Base-by-base conservation (phyloP, 305 asterid species). In the Fraxinus velutina region DNA sequence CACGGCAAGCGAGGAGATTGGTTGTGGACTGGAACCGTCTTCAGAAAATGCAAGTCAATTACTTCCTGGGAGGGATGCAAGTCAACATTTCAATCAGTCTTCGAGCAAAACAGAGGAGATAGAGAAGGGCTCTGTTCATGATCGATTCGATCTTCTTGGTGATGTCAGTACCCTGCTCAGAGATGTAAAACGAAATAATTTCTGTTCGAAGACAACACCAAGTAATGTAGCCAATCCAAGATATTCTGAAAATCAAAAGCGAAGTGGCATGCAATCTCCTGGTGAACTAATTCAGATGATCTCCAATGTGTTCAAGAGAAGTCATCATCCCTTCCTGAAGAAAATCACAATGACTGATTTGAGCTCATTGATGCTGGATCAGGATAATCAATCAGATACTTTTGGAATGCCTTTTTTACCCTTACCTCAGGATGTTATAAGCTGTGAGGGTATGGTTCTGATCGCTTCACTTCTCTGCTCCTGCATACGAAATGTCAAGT, bases 361-460 rank as follows among this genome's bases (percentile, higher is more conserved):
- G 85, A 90, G 86, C 86, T 88, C 93, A 79, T 79, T 94, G 89
- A 78, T 84, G 86, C 89, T 90, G 30, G 97, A 94, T 87, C 88
- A 86, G 83, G 94, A 91, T 79, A 91, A 94, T 86, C 98, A 96
- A 83, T 93, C 99, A 27, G 99, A 96, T 90, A 90, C 98, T 79
- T 92, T 92, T 72, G 99, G 99, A 80, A 91, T 92, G 94, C 99
- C 99, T 75, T 91, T 88, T 84, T 85, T 93, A 87, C 98, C 96
- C 21, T 86, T 92, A 72, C 99, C 99, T 83, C 91, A 90, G 85
- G 97, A 93, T 88, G 87, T 90, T 68, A 83, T 89, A 89, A 96
- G 97, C 86, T 96, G 98, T 79, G 99, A 95, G 92, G 98, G 99
- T 75, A 94, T 96, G 99, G 98, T 96, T 84, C 87, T 96, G 86